phyloP scores from a whole-genome alignment of 2,329 filamentous ascomycete genomes.

The Aureobasidium sp. region DNA sequence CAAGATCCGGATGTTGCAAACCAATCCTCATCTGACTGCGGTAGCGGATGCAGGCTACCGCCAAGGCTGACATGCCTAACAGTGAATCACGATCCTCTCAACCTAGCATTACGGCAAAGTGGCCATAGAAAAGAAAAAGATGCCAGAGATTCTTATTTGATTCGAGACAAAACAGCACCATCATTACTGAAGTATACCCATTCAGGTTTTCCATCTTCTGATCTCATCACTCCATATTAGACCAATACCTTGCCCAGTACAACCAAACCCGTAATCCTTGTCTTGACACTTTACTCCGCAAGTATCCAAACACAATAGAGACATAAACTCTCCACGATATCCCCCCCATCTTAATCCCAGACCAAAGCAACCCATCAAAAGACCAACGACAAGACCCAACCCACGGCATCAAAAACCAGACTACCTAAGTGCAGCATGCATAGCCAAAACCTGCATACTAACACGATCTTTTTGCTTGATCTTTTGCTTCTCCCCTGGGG shows the following conservation, averaged over 20 bases:
- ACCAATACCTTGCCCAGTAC: neutral
- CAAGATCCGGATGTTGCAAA: neutral
- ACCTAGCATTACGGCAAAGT: no score
- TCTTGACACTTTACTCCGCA: no score
- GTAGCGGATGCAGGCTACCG: no score
- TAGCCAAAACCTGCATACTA: slow-evolving; percentile 1
- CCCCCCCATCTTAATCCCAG: neutral
- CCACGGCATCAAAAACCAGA: neutral
- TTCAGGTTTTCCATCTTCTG: neutral
- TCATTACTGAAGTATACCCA: neutral
- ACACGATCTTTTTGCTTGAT: neutral
- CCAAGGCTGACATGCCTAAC: no score
- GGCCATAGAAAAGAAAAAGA: neutral
- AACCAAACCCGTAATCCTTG: neutral
- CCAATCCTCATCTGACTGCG: neutral
- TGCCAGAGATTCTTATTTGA: neutral
- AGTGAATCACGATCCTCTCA: neutral
- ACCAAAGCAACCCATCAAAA: neutral
- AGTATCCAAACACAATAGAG: neutral
- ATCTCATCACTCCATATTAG: neutral
- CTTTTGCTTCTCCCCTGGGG: slow-evolving; percentile 6
- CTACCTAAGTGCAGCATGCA: neutral
- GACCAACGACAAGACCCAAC: no score
- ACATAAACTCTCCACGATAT: neutral
- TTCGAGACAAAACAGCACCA: neutral